phyloP scores from a whole-genome alignment of 1,139 yeast species.

The Waltiozyma sp. region DNA sequence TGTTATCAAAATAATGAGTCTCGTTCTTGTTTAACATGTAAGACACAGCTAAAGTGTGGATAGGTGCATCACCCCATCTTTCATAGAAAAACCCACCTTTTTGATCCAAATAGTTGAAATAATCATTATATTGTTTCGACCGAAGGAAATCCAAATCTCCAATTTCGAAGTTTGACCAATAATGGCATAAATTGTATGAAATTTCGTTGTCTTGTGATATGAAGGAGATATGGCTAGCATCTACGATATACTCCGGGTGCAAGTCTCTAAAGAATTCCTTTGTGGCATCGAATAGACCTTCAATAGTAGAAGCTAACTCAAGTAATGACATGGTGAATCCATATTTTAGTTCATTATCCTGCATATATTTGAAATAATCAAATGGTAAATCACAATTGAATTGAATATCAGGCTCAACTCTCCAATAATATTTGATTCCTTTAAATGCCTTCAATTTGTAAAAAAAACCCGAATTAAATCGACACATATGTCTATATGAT shows the following conservation, averaged over 20 bases:
- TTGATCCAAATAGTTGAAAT: constrained; percentile 38
- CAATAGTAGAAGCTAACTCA: constrained; percentile 44
- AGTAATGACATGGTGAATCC: constrained; percentile 57
- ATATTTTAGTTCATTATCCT: constrained; percentile 32
- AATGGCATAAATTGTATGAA: constrained; percentile 49
- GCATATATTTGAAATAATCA: constrained; percentile 42
- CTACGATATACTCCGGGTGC: constrained; percentile 34
- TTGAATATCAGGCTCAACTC: constrained; percentile 51
- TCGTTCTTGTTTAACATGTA: constrained; percentile 33
- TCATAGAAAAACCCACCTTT: constrained; percentile 53
- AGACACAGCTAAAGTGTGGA: constrained; percentile 49
- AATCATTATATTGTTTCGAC: constrained; percentile 33
- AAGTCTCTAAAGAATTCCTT: constrained; percentile 35
- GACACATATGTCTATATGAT: constrained; percentile 51
- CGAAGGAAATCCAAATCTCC: constrained; percentile 47
- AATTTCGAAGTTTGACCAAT: constrained; percentile 54
- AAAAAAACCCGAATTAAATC: constrained; percentile 43
- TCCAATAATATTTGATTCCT: constrained; percentile 40
- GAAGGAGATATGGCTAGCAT: constrained; percentile 33
- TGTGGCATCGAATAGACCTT: constrained; percentile 49
- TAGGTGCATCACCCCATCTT: constrained; percentile 59
- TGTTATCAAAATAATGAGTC: constrained; percentile 44
- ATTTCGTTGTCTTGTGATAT: constrained; percentile 37
- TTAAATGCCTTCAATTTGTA: constrained; percentile 27
- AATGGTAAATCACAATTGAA: constrained; percentile 44